A percentile compares a stretch with the other conserved stretches of the same genome.
These are phyloP conservation scores for Lathyrus aphaca DNA, from an alignment of 306 rosid species.

Conservation along the genomic window DNA sequence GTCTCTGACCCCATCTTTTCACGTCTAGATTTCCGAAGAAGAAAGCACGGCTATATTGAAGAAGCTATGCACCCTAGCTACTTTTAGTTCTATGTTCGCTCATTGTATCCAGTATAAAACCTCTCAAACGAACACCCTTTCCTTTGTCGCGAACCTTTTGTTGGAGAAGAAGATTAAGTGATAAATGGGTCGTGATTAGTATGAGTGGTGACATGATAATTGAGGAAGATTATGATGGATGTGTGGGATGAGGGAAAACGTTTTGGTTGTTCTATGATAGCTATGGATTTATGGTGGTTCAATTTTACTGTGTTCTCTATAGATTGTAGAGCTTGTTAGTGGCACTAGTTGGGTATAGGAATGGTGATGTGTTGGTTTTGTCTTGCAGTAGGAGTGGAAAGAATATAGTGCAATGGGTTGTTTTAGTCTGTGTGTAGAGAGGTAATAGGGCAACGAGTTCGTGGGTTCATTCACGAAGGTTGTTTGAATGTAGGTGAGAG, in stretches of 20 bases:
- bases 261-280: conserved; percentile 1
- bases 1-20: too few relatives aligned
- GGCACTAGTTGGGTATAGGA: not conserved
- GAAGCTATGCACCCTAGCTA: too few relatives aligned
- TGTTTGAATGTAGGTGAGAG: not conserved
- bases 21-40: too few relatives aligned
- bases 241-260: conserved; percentile 1
- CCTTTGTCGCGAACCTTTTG: not conserved
- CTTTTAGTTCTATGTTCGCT: too few relatives aligned
- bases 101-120: too few relatives aligned
- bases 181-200: not conserved
- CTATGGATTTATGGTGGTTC: not conserved
- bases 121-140: too few relatives aligned
- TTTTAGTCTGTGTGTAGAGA: not conserved
- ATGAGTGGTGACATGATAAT: not conserved
- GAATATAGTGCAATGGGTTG: not conserved
- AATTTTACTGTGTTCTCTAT: not conserved
- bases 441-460: not conserved
- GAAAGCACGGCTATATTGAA: too few relatives aligned
- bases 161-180: not conserved
- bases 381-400: not conserved
- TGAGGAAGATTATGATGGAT: not conserved
- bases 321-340: not conserved
- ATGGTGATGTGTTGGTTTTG: not conserved
- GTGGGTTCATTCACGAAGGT: not conserved